These are phyloP conservation scores for Phaeosphaeriaceae sp. DNA, from an alignment of 2,329 filamentous ascomycete species.

Conservation along the genomic window DNA sequence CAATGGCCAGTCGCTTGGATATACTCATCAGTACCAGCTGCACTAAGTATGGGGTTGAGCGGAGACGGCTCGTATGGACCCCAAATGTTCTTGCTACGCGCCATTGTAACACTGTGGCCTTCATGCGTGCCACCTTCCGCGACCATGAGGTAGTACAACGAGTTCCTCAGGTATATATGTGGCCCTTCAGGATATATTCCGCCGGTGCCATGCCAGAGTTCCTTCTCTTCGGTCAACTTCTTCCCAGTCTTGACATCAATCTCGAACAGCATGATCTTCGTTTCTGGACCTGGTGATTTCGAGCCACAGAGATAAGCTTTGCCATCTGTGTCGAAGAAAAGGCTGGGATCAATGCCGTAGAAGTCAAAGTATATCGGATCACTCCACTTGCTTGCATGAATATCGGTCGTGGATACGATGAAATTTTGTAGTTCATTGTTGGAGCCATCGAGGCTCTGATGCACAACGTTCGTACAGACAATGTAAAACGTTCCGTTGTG, in stretches of 20 bases:
- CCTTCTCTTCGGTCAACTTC: conserved; percentile 15
- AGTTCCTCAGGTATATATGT: conserved; percentile 43
- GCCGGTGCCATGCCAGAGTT: conserved; percentile 43
- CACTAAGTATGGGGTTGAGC: conserved; percentile 16
- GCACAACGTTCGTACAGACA: conserved; percentile 20
- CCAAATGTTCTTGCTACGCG: conserved; percentile 14
- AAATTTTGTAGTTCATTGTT: conserved; percentile 52
- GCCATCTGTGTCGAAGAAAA: conserved; percentile 20
- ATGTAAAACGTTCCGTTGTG: conserved; percentile 24
- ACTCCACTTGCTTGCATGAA: conserved; percentile 15
- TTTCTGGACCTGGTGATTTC: conserved; percentile 12
- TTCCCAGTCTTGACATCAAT: conserved; percentile 39
- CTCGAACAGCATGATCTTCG: conserved; percentile 27
- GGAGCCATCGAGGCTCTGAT: conserved; percentile 48
- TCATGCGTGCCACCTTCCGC: conserved; percentile 37
- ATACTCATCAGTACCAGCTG: conserved; percentile 16
- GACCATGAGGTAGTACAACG: conserved; percentile 43
- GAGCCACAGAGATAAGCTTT: conserved; percentile 30
- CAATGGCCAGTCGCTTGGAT: conserved; percentile 22
- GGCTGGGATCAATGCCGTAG: conserved; percentile 19
- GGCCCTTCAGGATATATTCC: conserved; percentile 41
- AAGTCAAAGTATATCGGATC: conserved; percentile 18
- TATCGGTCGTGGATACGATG: conserved; percentile 20
- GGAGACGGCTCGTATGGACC: conserved; percentile 19
- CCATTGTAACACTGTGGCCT: conserved; percentile 17